Percentiles rank a stretch among this genome's conserved stretches.
phyloP scores from a whole-genome alignment of 2,329 filamentous ascomycete genomes.

The Xylaria polymorpha region DNA sequence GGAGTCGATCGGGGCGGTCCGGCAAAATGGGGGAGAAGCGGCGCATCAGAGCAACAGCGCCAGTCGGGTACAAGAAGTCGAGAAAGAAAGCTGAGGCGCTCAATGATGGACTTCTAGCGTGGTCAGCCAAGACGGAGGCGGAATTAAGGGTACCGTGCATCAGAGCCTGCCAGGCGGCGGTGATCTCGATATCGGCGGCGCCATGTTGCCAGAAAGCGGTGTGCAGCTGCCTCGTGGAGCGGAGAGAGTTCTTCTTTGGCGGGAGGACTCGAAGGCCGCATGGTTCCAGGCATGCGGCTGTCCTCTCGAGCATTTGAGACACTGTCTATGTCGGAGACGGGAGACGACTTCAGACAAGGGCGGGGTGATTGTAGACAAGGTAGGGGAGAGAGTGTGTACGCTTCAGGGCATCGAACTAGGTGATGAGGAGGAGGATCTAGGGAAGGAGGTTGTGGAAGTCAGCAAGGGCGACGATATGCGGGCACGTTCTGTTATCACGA shows the following conservation, averaged over 20 bases:
- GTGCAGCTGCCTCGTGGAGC: slow-evolving; percentile 58
- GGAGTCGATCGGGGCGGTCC: slow-evolving; percentile 48
- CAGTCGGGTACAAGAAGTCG: slow-evolving; percentile 67
- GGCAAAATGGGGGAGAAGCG: slow-evolving; percentile 43
- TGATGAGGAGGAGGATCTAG: background rate
- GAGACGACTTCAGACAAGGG: slow-evolving; percentile 20
- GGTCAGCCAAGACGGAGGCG: slow-evolving; percentile 41
- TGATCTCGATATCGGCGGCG: slow-evolving; percentile 61
- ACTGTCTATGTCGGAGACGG: slow-evolving; percentile 19
- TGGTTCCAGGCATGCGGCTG: slow-evolving; percentile 66
- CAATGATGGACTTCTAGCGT: slow-evolving; percentile 48
- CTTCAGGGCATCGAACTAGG: slow-evolving; percentile 18
- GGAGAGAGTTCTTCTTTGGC: slow-evolving; percentile 52
- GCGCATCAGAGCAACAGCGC: slow-evolving; percentile 57
- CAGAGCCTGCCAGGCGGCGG: slow-evolving; percentile 56
- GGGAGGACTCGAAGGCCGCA: slow-evolving; percentile 65
- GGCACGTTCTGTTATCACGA: background rate
- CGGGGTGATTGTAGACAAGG: background rate
- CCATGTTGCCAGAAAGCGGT: slow-evolving; percentile 67
- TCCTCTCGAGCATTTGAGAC: slow-evolving; percentile 67
- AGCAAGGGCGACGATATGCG: background rate
- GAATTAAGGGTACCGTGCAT: slow-evolving; percentile 49
- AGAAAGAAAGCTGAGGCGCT: slow-evolving; percentile 63
- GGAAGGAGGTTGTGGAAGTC: background rate
- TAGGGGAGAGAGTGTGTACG: background rate